Base-by-base conservation (phyloP, 2,329 filamentous ascomycete genomes). In the Fusarium secorum region DNA sequence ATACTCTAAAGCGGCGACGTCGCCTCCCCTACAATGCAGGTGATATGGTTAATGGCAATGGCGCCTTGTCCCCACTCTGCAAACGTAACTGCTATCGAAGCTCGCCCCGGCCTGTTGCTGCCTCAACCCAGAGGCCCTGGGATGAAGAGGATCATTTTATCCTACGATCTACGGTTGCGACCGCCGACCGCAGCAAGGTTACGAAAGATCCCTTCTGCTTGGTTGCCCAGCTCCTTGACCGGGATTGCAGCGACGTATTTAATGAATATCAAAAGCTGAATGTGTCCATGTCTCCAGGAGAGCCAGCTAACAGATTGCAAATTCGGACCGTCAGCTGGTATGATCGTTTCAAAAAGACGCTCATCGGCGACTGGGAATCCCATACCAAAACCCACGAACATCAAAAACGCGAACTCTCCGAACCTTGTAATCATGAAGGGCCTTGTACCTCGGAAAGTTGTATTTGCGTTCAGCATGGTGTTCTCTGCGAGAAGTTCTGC, bases 401-500 rank as follows among this genome's bases (percentile, higher is more conserved):
- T 68, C 85, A 89, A 48, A 81, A 85, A 20, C 85, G 88, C 39
- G 86, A 87, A 36, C 82, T 87, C 4, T 87, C 88, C 54, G 87
- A 90, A 60, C 89, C 91, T 6, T 95, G 92, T 74, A 85, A 85
- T 55, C 92, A 95, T 74, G 86, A 89, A 32, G 91, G 91, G 0
- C 85, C 89, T 4, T 95, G 92, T 78, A 86, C 86, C 20, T 80
- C 80, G 6, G 81, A 81, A 7, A 85, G 85, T 17, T 95, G 93
- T 72, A 81, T 85, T 4, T 95, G 93, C 75, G 89, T 88, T 20
- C 79, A 84, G 51, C 83, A 86, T 14, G 84, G 85, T 20, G 81
- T 93, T 24, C 85, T 91, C 22, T 95, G 93, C 75, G 92, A 95
- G 71, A 91, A 91, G 71, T 90, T 89, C 66, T 95, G 93, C 68